Conservation (phyloP, 2,329 filamentous ascomycete genomes). For the Ascochyta clinopodiicola region DNA sequence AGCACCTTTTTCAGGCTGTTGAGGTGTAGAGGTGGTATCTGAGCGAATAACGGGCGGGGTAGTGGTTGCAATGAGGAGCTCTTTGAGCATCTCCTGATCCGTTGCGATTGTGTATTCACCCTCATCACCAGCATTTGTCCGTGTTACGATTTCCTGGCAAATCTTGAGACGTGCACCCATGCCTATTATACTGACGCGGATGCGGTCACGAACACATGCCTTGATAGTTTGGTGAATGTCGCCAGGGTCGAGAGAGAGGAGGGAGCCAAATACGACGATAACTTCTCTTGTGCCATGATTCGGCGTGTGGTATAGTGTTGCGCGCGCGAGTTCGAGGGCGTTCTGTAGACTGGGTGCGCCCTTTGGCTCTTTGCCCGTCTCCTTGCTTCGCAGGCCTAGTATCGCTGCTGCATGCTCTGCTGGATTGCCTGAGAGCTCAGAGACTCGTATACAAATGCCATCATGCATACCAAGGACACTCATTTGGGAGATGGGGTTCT, state of each 20-base stretch:
- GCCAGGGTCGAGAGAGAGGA: constrained; percentile 88
- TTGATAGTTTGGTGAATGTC: constrained; percentile 92
- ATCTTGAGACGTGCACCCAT: constrained; percentile 91
- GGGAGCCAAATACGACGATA: constrained; percentile 87
- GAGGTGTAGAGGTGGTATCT: constrained; percentile 44
- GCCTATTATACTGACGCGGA: constrained; percentile 88
- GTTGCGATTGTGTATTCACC: constrained; percentile 82
- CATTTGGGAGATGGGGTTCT: constrained; percentile 97
- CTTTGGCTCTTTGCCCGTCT: constrained; percentile 65
- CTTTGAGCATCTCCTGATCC: constrained; percentile 85
- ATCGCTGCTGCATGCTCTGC: constrained; percentile 84
- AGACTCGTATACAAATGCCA: constrained; percentile 83
- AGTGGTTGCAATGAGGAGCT: constrained; percentile 86
- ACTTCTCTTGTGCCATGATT: constrained; percentile 93
- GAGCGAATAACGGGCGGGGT: constrained; percentile 85
- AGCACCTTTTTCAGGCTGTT: constrained; percentile 50
- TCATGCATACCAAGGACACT: constrained; percentile 93
- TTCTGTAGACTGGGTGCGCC: constrained; percentile 75
- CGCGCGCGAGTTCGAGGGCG: constrained; percentile 92
- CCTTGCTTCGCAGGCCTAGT: constrained; percentile 66
- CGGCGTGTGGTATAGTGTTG: constrained; percentile 89
- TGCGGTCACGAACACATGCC: constrained; percentile 78
- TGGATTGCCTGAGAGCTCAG: constrained; percentile 90
- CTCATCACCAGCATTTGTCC: constrained; percentile 82
- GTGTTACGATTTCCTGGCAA: constrained; percentile 85